Evolutionary conservation across 208 protist species (phyloP), one percentile per base, ranked within the genome.

Genomic region (Zelonia costaricensis): DNA sequence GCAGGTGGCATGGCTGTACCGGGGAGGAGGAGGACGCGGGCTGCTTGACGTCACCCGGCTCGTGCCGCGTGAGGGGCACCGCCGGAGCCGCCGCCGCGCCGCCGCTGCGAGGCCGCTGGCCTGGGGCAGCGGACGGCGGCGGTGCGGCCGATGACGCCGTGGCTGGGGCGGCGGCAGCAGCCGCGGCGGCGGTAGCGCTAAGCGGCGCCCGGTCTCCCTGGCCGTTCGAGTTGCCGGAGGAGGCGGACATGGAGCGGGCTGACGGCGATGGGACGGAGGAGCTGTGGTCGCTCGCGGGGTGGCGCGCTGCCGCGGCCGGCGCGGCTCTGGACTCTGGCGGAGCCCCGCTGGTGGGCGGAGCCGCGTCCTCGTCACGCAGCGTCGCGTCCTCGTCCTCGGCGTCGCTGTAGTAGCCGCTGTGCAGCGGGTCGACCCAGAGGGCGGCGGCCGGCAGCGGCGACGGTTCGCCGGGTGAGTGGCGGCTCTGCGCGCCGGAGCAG

Each of bases 401-500:
- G 30, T 36, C 51, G 38, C n/a, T 39, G 27, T 58, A 30, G 54
- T 28, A n/a, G 6, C 25, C 6, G 33, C 33, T 22, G 8, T 45
- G 25, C 13, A 54, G 49, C 15, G 64, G 49, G 40, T 71, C 55
- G 6, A 71, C 47, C 64, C 56, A 64, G 4, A 53, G 22, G 22
- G 38, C 28, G 0, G 25, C 33, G 27, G 38, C 15, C 39, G 22
- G 56, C 39, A 44, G 30, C 16, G 64, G 45, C 30, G 2, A 16
- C 22, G 48, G 23, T 23, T 30, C 45, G 7, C 40, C 22, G 0
- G 48, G 12, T 0, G 18, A 8, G n/a, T 23, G 15, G 16, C 18
- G 36, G n/a, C 16, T 12, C 3, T 15, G 16, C 28, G 20, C 23
- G 13, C 30, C 18, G 12, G 63, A 60, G 15, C 20, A 56, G 23